A percentile compares a stretch with the other conserved stretches of the same genome.
Conservation (phyloP, 805 yeast species). For the Schwanniomyces pseudopolymorphus region DNA sequence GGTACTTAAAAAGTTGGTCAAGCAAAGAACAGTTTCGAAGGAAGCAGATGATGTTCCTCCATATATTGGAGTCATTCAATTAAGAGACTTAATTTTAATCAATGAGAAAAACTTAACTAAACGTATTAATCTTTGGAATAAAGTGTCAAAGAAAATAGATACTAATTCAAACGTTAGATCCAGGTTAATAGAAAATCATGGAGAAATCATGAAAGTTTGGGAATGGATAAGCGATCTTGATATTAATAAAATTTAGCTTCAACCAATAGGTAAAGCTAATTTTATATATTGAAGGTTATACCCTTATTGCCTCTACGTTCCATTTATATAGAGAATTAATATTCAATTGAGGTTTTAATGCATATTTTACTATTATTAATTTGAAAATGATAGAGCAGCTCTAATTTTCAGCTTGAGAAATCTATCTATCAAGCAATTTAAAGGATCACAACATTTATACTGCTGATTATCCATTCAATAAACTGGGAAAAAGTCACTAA, state of each 20-base stretch:
- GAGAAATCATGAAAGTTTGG: slow-evolving; percentile 86
- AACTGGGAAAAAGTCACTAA: background rate
- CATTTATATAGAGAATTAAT: background rate
- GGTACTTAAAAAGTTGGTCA: slow-evolving; percentile 50
- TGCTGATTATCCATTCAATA: background rate
- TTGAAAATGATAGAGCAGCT: no score
- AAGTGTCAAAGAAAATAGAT: slow-evolving; percentile 57
- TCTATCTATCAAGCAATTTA: no score
- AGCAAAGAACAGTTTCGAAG: slow-evolving; percentile 38
- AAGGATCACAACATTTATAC: background rate
- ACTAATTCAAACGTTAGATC: slow-evolving; percentile 63
- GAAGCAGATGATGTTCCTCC: slow-evolving; percentile 30
- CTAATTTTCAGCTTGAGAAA: no score
- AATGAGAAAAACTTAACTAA: slow-evolving; percentile 36
- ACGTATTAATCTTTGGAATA: slow-evolving; percentile 57
- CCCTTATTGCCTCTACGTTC: background rate
- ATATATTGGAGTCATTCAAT: slow-evolving; percentile 67
- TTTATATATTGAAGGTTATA: no score
- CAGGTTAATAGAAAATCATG: slow-evolving; percentile 69
- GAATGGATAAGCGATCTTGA: slow-evolving; percentile 63
- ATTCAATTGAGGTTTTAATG: no score
- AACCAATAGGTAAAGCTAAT: background rate
- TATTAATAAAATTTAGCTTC: background rate
- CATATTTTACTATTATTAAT: no score
- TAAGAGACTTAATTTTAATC: slow-evolving; percentile 61